Conservation (phyloP, 2,329 filamentous ascomycete genomes). For the Aspergillus sp. region DNA sequence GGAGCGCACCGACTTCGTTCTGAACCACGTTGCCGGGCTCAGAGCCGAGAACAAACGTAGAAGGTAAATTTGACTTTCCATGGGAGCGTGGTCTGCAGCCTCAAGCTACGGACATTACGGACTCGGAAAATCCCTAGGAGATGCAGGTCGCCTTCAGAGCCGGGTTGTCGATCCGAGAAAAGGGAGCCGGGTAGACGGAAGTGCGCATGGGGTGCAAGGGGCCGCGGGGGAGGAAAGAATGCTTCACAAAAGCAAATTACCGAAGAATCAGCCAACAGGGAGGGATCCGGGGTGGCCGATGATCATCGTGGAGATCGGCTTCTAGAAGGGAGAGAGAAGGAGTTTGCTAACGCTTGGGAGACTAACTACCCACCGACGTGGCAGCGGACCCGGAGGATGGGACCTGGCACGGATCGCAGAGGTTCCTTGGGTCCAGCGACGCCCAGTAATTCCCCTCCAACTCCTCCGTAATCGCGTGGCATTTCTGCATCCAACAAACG, state of each 20-base stretch:
- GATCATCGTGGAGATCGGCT: background rate
- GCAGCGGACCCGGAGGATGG: background rate
- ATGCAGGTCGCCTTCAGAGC: background rate
- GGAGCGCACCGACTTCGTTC: background rate
- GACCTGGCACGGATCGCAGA: background rate
- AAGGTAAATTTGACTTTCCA: background rate
- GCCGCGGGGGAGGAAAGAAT: background rate
- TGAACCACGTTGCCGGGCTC: background rate
- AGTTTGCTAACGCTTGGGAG: background rate
- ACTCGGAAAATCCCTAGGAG: background rate
- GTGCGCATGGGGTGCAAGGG: background rate
- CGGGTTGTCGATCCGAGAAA: background rate
- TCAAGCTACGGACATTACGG: background rate
- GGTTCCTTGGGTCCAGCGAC: background rate
- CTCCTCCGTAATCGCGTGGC: background rate
- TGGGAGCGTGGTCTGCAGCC: background rate
- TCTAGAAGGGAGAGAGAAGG: background rate
- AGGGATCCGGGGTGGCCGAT: background rate
- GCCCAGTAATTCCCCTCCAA: background rate
- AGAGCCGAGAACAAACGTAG: too few relatives aligned
- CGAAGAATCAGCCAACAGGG: too few relatives aligned
- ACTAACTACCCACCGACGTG: background rate
- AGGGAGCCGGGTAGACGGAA: background rate
- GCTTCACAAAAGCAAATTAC: too few relatives aligned
- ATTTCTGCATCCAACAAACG: too few relatives aligned